Percentiles rank a stretch among this genome's conserved stretches.
Conservation (phyloP, 2,329 filamentous ascomycete species). For the Colletotrichum sansevieriae region DNA sequence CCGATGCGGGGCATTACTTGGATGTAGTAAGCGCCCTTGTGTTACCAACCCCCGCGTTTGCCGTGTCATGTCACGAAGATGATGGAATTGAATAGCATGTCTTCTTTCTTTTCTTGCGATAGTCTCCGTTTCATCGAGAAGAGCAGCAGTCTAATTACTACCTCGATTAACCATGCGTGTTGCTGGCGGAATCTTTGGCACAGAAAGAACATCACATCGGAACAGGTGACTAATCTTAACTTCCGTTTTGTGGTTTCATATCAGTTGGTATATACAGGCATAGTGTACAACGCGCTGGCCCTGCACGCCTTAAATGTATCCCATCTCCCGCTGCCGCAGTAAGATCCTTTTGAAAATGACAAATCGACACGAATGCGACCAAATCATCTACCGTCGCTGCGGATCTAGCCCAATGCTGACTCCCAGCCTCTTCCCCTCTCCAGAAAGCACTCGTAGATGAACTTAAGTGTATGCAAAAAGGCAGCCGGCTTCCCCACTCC, state of each 20-base stretch:
- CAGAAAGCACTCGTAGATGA: slow-evolving; percentile 37
- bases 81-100: not conserved
- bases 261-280: slow-evolving; percentile 39
- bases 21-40: not conserved
- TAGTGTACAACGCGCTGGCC: slow-evolving; percentile 37
- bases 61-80: not conserved
- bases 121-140: no score
- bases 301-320: slow-evolving; percentile 35
- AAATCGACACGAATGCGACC: slow-evolving; percentile 26
- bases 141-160: no score
- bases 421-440: slow-evolving; percentile 27
- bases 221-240: not conserved
- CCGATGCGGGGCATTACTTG: slow-evolving; percentile 21
- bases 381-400: slow-evolving; percentile 24
- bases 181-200: no score
- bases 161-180: no score
- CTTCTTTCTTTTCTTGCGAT: no score
- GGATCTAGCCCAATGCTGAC: slow-evolving; percentile 32
- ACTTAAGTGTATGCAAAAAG: slow-evolving; percentile 36
- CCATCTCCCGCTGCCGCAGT: slow-evolving; percentile 23
- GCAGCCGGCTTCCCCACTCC: slow-evolving; percentile 25
- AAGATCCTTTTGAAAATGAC: not conserved
- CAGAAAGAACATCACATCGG: no score
- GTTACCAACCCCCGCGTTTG: slow-evolving; percentile 13
- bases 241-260: slow-evolving; percentile 25